Evolutionary conservation across 495 filamentous ascomycete genomes (phyloP).

Genomic region (Massariosphaeria phaeospora): DNA sequence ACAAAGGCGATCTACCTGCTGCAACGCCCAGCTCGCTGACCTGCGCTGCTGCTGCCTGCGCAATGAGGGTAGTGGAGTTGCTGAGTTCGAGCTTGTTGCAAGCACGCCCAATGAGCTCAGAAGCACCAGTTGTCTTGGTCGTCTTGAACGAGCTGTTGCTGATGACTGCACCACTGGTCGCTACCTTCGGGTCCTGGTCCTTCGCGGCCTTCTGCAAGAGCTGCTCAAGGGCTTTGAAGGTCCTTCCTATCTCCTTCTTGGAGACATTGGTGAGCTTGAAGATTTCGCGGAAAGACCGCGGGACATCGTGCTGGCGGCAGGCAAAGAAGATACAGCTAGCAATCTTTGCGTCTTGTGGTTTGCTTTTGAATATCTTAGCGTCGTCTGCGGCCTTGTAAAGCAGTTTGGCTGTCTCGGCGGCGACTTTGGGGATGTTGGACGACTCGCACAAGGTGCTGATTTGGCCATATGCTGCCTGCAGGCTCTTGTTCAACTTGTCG

Average conservation of each 20-base stretch:
- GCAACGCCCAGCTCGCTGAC: constrained; percentile 69
- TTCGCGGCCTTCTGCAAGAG: constrained; percentile 13
- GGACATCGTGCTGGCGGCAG: constrained; percentile 80
- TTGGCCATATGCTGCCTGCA: constrained; percentile 79
- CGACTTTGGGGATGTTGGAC: constrained; percentile 71
- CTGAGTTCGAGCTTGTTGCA: constrained; percentile 73
- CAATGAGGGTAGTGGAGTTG: constrained; percentile 63
- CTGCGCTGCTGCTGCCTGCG: constrained; percentile 66
- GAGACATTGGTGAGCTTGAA: constrained; percentile 86
- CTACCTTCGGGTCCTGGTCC: constrained; percentile 5
- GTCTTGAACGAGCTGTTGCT: constrained; percentile 59
- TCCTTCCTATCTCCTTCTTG: constrained; percentile 94
- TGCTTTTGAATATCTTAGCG: constrained; percentile 87
- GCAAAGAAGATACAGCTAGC: constrained; percentile 97
- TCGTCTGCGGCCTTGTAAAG: constrained; percentile 92
- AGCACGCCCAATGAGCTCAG: constrained; percentile 82
- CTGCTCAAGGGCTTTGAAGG: constrained; percentile 61
- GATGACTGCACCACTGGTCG: constrained; percentile 39
- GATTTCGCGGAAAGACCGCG: constrained; percentile 89
- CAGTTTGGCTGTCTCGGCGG: constrained; percentile 82
- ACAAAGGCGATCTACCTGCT: constrained; percentile 89
- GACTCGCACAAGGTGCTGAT: constrained; percentile 84
- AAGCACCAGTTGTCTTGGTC: constrained; percentile 74
- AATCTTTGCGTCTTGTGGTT: constrained; percentile 87
- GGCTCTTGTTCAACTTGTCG: constrained; percentile 78